phyloP scores from a whole-genome alignment of 345 rosid genomes.

The Syzygium oleosum region DNA sequence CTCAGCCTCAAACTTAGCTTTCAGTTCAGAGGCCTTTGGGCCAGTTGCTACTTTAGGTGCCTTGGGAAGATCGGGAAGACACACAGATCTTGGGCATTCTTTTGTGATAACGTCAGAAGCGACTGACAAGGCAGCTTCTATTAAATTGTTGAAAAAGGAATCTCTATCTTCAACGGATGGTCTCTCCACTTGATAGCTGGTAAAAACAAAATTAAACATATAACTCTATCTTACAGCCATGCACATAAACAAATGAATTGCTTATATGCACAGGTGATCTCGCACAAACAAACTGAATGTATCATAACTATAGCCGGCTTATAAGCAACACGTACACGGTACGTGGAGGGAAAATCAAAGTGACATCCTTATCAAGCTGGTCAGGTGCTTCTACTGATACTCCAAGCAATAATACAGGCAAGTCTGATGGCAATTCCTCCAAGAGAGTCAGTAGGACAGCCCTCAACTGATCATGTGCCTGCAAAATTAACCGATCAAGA shows the following conservation, averaged over 20 bases:
- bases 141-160: constrained; percentile 61
- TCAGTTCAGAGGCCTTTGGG: constrained; percentile 87
- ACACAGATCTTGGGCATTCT: constrained; percentile 29
- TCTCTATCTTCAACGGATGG: constrained; percentile 79
- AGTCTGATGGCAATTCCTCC: constrained; percentile 89
- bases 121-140: constrained; percentile 90
- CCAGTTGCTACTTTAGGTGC: constrained; percentile 72
- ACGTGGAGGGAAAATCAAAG: constrained; percentile 57
- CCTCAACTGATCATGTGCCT: constrained; percentile 95
- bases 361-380: constrained; percentile 42
- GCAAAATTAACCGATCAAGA: constrained; percentile 23
- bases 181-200: constrained; percentile 74
- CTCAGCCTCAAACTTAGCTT: constrained; percentile 95
- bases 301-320: neutral
- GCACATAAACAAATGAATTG: neutral
- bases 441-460: constrained; percentile 83
- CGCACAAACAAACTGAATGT: neutral
- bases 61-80: constrained; percentile 78
- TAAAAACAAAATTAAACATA: constrained; percentile 11
- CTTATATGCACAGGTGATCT: neutral
- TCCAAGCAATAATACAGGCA: constrained; percentile 82
- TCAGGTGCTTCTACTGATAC: constrained; percentile 45
- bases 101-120: constrained; percentile 38
- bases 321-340: constrained; percentile 52
- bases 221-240: neutral